Base-by-base conservation (phyloP, 495 filamentous ascomycete genomes). In the Tuber melanosporum region DNA sequence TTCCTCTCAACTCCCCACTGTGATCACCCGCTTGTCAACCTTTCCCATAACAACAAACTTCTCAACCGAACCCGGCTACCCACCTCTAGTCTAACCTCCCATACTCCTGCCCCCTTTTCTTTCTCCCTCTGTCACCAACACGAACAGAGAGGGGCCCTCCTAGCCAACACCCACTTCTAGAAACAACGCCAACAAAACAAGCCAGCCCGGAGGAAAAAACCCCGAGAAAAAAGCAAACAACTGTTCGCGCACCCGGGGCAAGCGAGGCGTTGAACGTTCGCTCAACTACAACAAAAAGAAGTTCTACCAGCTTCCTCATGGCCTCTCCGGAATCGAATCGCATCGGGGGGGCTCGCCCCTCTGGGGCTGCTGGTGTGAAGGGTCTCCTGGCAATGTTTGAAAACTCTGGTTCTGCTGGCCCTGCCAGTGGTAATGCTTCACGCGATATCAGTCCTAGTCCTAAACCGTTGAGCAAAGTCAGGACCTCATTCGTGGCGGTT, bases 321-420 rank as follows among this genome's bases (percentile, higher is more conserved):
- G 72, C 79, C 45, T 81, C 79, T 73, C 79, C 79, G 26, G 79
- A 81, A 77, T 62, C 79, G 44, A 72, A 49, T 72, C 80, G 80
- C 42, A 69, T 57, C 66, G 79, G 73, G 42, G 79, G 73, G 39
- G 49, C 78, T 74, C 79, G 79, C 43, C 74, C 79, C 52, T 71
- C 79, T 44, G 81, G 81, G 45, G 70, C 75, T 20, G 81, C 76
- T 39, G 81, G 82, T 41, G 82, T 83, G 39, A 83, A 81, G 46
- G 79, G 79, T 70, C 73, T 83, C 6, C 82, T 79, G 9, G 82
- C 82, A 62, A 83, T 83, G 82, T 83, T 83, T 47, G 82, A 83
- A 76, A 79, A 83, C 52, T 78, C 82, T 7, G 71, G 74, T 20
- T 77, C 77, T 17, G 72, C 78, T 71, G 70, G 79, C 45, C 42